Evolutionary conservation across 345 rosid genomes (phyloP).

Genomic region (Sisymbrium irio): DNA sequence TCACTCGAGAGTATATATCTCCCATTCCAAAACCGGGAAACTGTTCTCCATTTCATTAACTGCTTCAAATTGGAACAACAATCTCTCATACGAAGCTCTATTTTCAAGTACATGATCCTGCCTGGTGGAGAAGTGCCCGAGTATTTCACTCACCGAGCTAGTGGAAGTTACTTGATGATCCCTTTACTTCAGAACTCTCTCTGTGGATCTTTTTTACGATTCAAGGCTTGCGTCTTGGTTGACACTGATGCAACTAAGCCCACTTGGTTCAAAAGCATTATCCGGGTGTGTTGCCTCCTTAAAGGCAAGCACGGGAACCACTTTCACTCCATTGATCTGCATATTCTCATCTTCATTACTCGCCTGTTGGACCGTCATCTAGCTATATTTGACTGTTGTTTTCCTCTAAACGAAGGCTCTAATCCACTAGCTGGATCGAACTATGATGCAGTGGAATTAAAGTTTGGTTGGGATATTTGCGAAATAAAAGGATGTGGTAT

Average conservation of each 20-base stretch:
- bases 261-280: neutral
- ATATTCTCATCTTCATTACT: neutral
- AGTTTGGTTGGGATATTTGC: conserved; percentile 8
- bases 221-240: neutral
- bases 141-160: conserved; percentile 3
- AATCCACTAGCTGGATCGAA: neutral
- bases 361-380: conserved; percentile 1
- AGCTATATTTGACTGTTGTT: conserved; percentile 8
- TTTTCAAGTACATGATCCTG: conserved; percentile 11
- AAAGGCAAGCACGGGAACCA: conserved; percentile 1
- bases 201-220: neutral
- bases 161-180: neutral
- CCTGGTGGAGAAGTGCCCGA: conserved; percentile 6
- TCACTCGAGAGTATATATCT: neutral
- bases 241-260: neutral
- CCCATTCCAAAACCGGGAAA: neutral
- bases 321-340: neutral
- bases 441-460: conserved; percentile 3
- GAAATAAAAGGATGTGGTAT: neutral
- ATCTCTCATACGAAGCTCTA: neutral
- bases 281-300: conserved; percentile 1
- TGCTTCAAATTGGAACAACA: conserved; percentile 2
- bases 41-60: conserved; percentile 13
- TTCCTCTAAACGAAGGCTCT: neutral
- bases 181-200: neutral